phyloP scores from a whole-genome alignment of 192 early-diverging fungal species.

The Diversispora epigaea region DNA sequence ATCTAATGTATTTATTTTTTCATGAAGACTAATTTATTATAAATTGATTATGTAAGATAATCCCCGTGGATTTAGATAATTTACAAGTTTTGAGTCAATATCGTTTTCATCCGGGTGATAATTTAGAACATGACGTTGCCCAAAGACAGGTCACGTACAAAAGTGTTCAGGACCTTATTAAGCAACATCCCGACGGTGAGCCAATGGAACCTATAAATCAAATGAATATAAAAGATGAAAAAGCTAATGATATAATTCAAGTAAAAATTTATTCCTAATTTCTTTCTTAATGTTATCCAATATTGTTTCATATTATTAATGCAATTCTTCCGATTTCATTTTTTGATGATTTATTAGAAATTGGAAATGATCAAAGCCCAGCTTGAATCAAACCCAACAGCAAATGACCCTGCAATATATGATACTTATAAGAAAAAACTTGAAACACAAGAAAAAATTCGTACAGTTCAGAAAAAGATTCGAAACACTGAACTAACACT shows the following conservation, averaged over 20 bases:
- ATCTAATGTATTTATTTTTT: too few species aligned
- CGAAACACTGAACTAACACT: constrained; percentile 71
- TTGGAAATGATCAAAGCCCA: constrained; percentile 35
- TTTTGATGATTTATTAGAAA: constrained; percentile 10
- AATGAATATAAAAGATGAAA: constrained; percentile 81
- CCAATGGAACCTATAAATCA: constrained; percentile 90
- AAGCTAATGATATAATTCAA: constrained; percentile 68
- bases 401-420: constrained; percentile 52
- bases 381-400: constrained; percentile 62
- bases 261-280: constrained; percentile 35
- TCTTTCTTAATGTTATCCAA: too few species aligned
- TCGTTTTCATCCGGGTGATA: constrained; percentile 71
- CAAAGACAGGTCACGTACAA: constrained; percentile 64
- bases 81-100: constrained; percentile 74
- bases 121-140: constrained; percentile 57
- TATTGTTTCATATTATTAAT: too few species aligned
- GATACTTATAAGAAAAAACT: constrained; percentile 63
- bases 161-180: constrained; percentile 67
- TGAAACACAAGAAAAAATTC: constrained; percentile 54
- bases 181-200: constrained; percentile 69
- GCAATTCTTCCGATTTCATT: not conserved
- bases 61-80: constrained; percentile 74
- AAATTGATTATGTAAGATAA: constrained; percentile 39
- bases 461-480: constrained; percentile 65
- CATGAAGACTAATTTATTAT: too few species aligned